Evolutionary conservation across 768 basidiomycete species (phyloP).

Genomic region (Termitomyces sp.): DNA sequence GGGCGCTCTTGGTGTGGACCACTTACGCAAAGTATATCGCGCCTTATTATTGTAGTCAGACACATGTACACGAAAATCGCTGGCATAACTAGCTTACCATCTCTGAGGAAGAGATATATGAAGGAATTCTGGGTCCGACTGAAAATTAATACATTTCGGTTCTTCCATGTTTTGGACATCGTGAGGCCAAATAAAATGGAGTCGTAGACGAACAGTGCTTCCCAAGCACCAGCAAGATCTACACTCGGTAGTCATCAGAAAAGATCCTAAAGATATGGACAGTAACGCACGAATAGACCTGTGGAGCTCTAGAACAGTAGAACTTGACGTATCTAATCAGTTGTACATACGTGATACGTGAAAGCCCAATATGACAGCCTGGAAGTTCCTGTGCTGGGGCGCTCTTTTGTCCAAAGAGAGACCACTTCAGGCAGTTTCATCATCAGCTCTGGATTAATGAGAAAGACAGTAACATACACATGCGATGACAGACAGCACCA

Average conservation of each 20-base stretch:
- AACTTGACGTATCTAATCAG: background rate
- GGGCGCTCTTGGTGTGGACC: background rate
- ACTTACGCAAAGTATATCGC: slow-evolving; percentile 57
- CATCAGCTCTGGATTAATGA: background rate
- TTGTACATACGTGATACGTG: slow-evolving; percentile 28
- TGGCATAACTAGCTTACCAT: slow-evolving; percentile 35
- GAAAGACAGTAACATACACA: slow-evolving; percentile 32
- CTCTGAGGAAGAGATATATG: slow-evolving; percentile 42
- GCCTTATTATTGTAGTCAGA: slow-evolving; percentile 29
- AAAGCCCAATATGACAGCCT: slow-evolving; percentile 37
- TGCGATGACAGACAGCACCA: slow-evolving; percentile 28
- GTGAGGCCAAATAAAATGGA: slow-evolving; percentile 46
- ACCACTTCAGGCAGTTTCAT: slow-evolving; percentile 34
- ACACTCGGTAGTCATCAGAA: background rate
- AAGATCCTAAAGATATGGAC: background rate
- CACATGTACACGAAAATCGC: background rate
- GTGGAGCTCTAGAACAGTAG: background rate
- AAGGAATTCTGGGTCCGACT: slow-evolving; percentile 28
- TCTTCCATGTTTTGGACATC: slow-evolving; percentile 42
- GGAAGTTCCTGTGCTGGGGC: slow-evolving; percentile 18
- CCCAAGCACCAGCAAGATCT: slow-evolving; percentile 45
- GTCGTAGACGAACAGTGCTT: slow-evolving; percentile 51
- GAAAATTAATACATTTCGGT: slow-evolving; percentile 26
- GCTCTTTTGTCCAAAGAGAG: slow-evolving; percentile 39
- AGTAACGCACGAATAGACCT: slow-evolving; percentile 19